Percentiles rank a stretch among this genome's conserved stretches.
Conservation (phyloP, 257 asterid species). For the Solanum clarkiae region DNA sequence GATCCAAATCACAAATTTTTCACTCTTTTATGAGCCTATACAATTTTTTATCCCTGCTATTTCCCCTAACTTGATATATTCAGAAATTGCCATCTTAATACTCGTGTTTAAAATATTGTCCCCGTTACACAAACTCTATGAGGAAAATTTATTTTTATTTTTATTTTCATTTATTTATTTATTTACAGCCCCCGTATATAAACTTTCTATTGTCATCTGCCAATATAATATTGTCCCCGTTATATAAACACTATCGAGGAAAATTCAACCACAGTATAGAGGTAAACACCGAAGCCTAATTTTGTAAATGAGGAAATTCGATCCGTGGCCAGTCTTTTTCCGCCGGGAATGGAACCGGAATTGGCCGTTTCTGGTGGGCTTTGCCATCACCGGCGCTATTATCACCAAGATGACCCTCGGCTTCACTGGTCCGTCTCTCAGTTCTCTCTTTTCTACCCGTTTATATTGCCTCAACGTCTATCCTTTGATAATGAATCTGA, state of each 20-base stretch:
- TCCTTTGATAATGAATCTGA: not conserved
- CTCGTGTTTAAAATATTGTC: too few relatives aligned
- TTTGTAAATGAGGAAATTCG: constrained; percentile 18
- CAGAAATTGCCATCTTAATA: too few relatives aligned
- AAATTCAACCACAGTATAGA: not conserved
- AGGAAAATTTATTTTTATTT: too few relatives aligned
- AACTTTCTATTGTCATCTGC: too few relatives aligned
- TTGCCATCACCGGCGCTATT: constrained; percentile 24
- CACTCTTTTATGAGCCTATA: too few relatives aligned
- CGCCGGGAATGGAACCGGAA: constrained; percentile 19
- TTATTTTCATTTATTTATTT: too few relatives aligned
- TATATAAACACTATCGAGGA: not conserved
- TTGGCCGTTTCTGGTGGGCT: constrained; percentile 27
- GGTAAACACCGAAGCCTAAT: not conserved
- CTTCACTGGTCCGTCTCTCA: constrained; percentile 4
- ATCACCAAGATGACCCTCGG: constrained; percentile 22
- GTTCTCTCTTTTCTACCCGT: not conserved
- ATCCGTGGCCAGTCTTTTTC: constrained; percentile 25
- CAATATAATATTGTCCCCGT: not conserved
- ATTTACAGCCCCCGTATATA: not conserved
- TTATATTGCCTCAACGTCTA: not conserved
- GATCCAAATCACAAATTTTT: too few relatives aligned
- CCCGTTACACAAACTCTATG: too few relatives aligned
- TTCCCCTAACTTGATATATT: too few relatives aligned
- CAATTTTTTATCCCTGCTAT: too few relatives aligned